These are phyloP conservation scores for Eucalyptus paniculata DNA, from an alignment of 345 rosid genomes.

Conservation along the genomic window DNA sequence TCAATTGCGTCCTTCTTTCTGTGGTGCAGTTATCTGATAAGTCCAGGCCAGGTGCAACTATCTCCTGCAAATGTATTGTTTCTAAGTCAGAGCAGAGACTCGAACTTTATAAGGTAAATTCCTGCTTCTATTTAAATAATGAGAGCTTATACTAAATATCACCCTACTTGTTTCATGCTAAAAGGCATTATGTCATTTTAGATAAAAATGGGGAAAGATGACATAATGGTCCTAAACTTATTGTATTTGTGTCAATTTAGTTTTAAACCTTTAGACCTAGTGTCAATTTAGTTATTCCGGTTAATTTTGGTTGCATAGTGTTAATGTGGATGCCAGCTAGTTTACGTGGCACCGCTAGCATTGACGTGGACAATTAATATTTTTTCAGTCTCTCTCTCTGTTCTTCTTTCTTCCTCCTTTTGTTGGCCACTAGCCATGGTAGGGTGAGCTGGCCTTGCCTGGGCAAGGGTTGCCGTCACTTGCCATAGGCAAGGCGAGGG, in stretches of 20 bases:
- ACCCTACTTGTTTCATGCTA: neutral
- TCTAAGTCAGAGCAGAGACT: constrained; percentile 31
- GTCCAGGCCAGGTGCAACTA: neutral
- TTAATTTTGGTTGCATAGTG: no score
- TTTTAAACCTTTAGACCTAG: neutral
- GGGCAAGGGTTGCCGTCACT: no score
- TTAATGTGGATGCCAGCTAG: no score
- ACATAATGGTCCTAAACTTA: constrained; percentile 17
- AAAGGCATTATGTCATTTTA: neutral
- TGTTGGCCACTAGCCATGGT: no score
- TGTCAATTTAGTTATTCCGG: neutral
- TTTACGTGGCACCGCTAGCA: accelerated
- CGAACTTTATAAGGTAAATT: constrained; percentile 34
- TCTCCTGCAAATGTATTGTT: constrained; percentile 44
- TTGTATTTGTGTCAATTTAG: no score
- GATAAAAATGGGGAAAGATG: constrained; percentile 4
- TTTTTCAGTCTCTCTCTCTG: no score
- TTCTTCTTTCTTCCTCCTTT: no score
- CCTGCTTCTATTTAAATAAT: neutral
- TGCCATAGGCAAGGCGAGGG: no score
- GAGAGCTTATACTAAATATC: neutral
- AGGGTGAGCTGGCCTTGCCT: no score
- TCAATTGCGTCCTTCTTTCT: neutral
- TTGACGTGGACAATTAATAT: no score
- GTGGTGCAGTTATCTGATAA: neutral